Evolutionary conservation across 1,284 basidiomycete species (phyloP), one percentile per base, ranked within the genome.

Genomic region (Lentinus polychrous): DNA sequence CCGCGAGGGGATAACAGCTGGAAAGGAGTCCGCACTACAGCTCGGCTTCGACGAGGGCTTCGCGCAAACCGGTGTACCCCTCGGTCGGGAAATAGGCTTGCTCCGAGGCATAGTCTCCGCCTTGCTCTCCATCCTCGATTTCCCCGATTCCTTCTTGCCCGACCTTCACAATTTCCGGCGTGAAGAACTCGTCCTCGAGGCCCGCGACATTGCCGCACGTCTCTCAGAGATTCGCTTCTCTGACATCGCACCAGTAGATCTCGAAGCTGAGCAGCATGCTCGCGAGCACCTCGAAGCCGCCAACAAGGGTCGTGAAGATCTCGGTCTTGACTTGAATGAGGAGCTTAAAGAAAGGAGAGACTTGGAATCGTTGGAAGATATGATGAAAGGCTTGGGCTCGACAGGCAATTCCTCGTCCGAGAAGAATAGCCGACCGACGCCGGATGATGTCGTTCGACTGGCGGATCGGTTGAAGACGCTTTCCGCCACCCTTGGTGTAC

Each of bases 1-100:
- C 59, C 80, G 91, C 14, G 90, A 93, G 65, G 91, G 91, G 22
- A 91, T 94, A 55, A 86, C 81, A 0, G 81, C 82, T 2, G 91
- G 91, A 8, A 94, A 94, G 63, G 86, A 91, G 64, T 71, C 74
- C 1, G 79, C 80, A 8, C 72, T 93, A 0, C 91, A 94, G 57
- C 69, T 78, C 52, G 91, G 90, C 0, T 94, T 94, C 57, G 86
- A 94, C 61, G 69, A 73, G 14, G 91, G 86, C 14, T 94, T 88
- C 57, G 82, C 81, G 3, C 59, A 66, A 24, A 71, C 82, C 17
- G 90, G 91, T 18, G 83, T 76, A 1, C 86, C 86, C 0, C 65
- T 89, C 14, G 91, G 91, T 2, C 78, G 80, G 23, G 71, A 84
- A 52, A 60, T 93, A 5, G 91, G 91, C 4, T 60, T 72, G 34